A percentile compares a stretch with the other conserved stretches of the same genome.
Evolutionary conservation across 257 asterid species (phyloP).

Genomic region (Primulina huaijiensis): DNA sequence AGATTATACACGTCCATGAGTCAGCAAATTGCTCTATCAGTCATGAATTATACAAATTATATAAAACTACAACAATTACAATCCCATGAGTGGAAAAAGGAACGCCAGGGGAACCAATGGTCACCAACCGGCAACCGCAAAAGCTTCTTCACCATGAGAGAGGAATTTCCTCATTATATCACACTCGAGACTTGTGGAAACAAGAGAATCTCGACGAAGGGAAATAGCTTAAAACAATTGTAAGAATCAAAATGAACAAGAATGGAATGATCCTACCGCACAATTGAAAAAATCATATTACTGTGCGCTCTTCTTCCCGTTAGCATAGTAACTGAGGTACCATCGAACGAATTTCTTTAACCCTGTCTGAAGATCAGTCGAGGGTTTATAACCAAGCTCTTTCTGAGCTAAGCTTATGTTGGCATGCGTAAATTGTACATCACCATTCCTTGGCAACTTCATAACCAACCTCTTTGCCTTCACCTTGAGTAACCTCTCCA

Average conservation of each 20-base stretch:
- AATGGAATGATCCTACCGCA: constrained; percentile 62
- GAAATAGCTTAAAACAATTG: constrained; percentile 57
- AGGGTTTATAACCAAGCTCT: constrained; percentile 89
- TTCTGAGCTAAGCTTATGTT: constrained; percentile 80
- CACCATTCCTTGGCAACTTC: constrained; percentile 96
- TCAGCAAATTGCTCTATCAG: constrained; percentile 51
- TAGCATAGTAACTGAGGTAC: constrained; percentile 77
- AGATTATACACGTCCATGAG: constrained; percentile 52
- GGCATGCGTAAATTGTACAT: constrained; percentile 88
- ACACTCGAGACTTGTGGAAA: constrained; percentile 38
- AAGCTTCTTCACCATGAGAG: constrained; percentile 35
- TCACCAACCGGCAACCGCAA: constrained; percentile 30
- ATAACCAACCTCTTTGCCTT: constrained; percentile 73
- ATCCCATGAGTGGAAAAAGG: constrained; percentile 12
- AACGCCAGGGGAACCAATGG: constrained; percentile 31
- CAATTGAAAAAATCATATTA: constrained; percentile 48
- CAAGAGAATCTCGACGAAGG: constrained; percentile 42
- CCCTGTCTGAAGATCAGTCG: constrained; percentile 89
- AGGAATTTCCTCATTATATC: constrained; percentile 32
- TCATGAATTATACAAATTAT: constrained; percentile 50
- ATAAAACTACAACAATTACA: constrained; percentile 21
- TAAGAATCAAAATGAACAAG: constrained; percentile 66
- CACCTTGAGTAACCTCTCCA: constrained; percentile 82
- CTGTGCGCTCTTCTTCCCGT: constrained; percentile 76
- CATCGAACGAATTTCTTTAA: constrained; percentile 95